Base-by-base conservation (phyloP, 352 stramenopile genomes). In the Hyaloperonospora brassicae region DNA sequence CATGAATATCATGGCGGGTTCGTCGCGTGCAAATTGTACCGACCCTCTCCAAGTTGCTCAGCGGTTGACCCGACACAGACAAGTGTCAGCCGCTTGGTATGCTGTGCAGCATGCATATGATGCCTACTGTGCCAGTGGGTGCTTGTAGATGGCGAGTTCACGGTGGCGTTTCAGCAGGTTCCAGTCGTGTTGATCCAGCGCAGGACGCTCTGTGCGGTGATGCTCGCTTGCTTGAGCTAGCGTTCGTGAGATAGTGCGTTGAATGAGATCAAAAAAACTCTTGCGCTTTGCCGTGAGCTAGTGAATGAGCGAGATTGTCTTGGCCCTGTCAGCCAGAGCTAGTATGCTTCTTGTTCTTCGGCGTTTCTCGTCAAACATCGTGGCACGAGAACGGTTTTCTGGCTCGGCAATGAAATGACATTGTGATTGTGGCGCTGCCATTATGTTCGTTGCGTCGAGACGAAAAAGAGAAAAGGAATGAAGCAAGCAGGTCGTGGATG, bases 1-100 rank as follows among this genome's bases (percentile, higher is more conserved):
- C 59, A 1, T 73, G 64, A 70, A 84, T 84, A 47, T 82, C 73
- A 1, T 75, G 59, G 0, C 68, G 70, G 2, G 53, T 81, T 50
- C 80, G n/a, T 82, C 42, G 70, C 53, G 55, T 81, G 68, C 10
- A 79, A 44, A 6, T 73, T 73, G 47, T 83, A 86, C 6, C 84
- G 52, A 25, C 64, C 50, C 52, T 86, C 61, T 38, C 81, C 69
- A 10, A 84, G 48, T 7, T 61, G 48, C 39, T 71, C 73, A 6
- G 73, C 61, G 25, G 83, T 62, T 1, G 57, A 67, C 1, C 76
- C 76, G 7, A 83, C 50, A 39, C 68, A 74, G 8, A 83, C 48
- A 11, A 80, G 60, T 66, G 76, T 83, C 4, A 68, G 66, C 2
- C 70, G 51, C 5, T 66, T 65, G 2, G 51, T 43, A 47, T 31